A percentile compares a stretch with the other conserved stretches of the same genome.
Conservation (phyloP, 192 early-diverging fungal species). For the Coemansia sp. region DNA sequence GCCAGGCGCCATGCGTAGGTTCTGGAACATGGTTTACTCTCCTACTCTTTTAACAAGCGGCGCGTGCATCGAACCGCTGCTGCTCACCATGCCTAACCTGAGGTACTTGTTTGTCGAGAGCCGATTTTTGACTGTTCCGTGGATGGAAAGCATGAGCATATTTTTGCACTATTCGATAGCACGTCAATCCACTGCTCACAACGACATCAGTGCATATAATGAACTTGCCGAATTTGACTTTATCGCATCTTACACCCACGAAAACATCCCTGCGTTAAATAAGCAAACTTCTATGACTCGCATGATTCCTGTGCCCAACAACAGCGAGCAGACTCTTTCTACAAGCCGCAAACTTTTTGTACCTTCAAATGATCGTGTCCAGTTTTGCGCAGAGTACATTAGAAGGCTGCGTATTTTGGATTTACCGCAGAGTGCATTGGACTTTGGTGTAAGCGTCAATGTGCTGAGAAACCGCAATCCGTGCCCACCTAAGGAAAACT, state of each 20-base stretch:
- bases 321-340: background rate
- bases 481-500: background rate
- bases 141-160: background rate
- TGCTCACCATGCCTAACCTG: background rate
- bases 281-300: too few species aligned
- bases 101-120: background rate
- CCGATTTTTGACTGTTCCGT: background rate
- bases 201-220: background rate
- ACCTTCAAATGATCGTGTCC: background rate
- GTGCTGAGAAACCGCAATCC: background rate
- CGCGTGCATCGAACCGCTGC: background rate
- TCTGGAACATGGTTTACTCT: background rate
- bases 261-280: too few species aligned
- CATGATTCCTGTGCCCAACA: background rate
- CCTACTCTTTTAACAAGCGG: background rate
- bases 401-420: background rate
- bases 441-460: background rate
- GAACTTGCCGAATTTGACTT: too few species aligned
- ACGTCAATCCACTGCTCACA: background rate
- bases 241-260: too few species aligned
- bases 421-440: background rate
- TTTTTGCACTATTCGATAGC: background rate
- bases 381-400: background rate
- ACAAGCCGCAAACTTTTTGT: too few species aligned
- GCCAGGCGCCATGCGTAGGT: background rate